Base-by-base conservation (phyloP, 2,329 filamentous ascomycete species). In the Corniculantispora saksenae region DNA sequence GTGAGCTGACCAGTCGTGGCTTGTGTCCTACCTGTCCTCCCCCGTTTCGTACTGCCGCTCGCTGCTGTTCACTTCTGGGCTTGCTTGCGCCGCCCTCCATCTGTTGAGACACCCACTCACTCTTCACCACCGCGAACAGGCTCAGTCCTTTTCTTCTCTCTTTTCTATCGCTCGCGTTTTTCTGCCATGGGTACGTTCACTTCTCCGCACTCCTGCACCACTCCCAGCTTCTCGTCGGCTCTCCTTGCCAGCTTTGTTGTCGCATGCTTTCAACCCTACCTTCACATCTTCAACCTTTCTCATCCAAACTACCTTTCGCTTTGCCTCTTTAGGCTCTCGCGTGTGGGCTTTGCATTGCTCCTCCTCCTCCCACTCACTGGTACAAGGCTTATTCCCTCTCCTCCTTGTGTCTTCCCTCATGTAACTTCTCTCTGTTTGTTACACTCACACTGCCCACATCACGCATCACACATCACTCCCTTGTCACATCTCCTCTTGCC, bases 1-100 rank as follows among this genome's bases (percentile, higher is more conserved):
- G 67, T 72, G 70, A 68, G 69, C 71, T 73, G 71, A 75, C 72
- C 72, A 70, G 64, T 66, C 64, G 62, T 64, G 62, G 55, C 62
- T 60, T 59, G 62, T 64, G 21, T 66, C 67, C 68, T 69, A 66
- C 67, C 68, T 43, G 35, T 38, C 66, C 63, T 53, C 71, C 68
- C 66, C 72, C 69, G 66, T 69, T 69, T 64, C 47, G 66, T 68
- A 67, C 69, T 67, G 64, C 67, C 66, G 64, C 69, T 69, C 66
- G 69, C 69, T 27, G 55, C 38, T 61, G 48, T 58, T 56, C 64
- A 65, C 55, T 38, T 48, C 25, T 43, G 67, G 66, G 67, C 66
- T 69, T 68, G 67, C 66, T 66, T 50, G 65, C 65, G 63, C 58
- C 63, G 56, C 69, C 68, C 69, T 61, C 70, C 68, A 59, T 68